phyloP scores from a whole-genome alignment of 768 basidiomycete genomes.

The Lactifluus hygrophoroides region DNA sequence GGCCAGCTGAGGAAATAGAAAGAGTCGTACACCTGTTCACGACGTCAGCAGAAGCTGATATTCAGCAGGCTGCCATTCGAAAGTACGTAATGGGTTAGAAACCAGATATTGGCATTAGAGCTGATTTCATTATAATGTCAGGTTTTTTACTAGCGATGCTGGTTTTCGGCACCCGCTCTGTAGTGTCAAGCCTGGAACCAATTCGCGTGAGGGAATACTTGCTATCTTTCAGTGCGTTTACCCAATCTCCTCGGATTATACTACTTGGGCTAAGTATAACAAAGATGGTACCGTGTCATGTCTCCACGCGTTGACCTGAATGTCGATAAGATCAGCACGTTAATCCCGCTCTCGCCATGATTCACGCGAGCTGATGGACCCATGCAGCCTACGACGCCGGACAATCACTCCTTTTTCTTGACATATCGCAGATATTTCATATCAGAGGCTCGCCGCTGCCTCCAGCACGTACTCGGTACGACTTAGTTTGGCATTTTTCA shows the following conservation, averaged over 20 bases:
- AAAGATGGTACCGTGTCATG: background rate
- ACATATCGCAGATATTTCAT: conserved; percentile 46
- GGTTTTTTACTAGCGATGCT: conserved; percentile 47
- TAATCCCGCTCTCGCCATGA: background rate
- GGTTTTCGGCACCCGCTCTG: conserved; percentile 53
- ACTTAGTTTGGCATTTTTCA: conserved; percentile 29
- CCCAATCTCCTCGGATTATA: background rate
- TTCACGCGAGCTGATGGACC: background rate
- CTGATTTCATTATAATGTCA: conserved; percentile 10
- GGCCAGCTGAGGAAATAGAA: background rate
- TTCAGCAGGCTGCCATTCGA: background rate
- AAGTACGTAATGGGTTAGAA: background rate
- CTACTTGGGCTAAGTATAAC: background rate
- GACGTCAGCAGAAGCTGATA: background rate
- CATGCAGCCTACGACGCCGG: conserved; percentile 41
- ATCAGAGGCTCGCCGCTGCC: conserved; percentile 39
- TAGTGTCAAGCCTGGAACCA: conserved; percentile 36
- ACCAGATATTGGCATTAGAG: background rate
- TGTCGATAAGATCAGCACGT: background rate
- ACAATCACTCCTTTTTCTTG: conserved; percentile 37
- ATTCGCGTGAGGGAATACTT: conserved; percentile 46
- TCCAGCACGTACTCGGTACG: conserved; percentile 39
- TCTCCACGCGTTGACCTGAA: background rate
- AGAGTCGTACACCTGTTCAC: conserved; percentile 1
- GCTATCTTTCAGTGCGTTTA: conserved; percentile 50